Percentiles rank a stretch among this genome's conserved stretches.
phyloP scores from a whole-genome alignment of 2,329 filamentous ascomycete species.

The Westerdykella sp. region DNA sequence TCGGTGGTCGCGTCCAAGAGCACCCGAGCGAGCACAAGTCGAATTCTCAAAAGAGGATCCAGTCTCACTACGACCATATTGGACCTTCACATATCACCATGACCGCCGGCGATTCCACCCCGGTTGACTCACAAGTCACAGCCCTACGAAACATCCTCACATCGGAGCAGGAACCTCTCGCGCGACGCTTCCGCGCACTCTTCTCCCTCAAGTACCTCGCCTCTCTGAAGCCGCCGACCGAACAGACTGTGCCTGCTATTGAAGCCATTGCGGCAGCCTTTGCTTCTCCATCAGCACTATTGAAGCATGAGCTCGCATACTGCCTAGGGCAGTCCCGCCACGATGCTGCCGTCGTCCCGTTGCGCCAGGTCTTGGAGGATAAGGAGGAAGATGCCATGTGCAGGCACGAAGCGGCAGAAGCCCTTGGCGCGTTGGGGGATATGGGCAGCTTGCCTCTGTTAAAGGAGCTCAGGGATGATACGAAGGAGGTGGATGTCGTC shows the following conservation, averaged over 20 bases:
- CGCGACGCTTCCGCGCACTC: constrained; percentile 87
- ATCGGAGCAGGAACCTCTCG: constrained; percentile 74
- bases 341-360: constrained; percentile 62
- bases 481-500: constrained; percentile 72
- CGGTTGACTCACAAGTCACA: constrained; percentile 46
- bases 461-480: constrained; percentile 65
- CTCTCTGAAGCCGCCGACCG: constrained; percentile 53
- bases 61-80: background rate
- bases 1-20: background rate
- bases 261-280: constrained; percentile 86
- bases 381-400: constrained; percentile 88
- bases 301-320: constrained; percentile 97
- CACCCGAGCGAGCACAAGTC: background rate
- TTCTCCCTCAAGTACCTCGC: constrained; percentile 97
- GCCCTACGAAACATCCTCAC: constrained; percentile 69
- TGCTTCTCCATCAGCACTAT: constrained; percentile 72
- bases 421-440: constrained; percentile 80
- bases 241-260: constrained; percentile 57
- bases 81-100: constrained; percentile 12
- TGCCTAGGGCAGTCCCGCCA: constrained; percentile 90
- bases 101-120: constrained; percentile 18
- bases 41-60: background rate
- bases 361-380: constrained; percentile 70
- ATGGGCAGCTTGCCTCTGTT: constrained; percentile 67
- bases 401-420: constrained; percentile 92